These are phyloP conservation scores for Talaromyces sp. DNA, from an alignment of 2,329 filamentous ascomycete species.

Conservation along the genomic window DNA sequence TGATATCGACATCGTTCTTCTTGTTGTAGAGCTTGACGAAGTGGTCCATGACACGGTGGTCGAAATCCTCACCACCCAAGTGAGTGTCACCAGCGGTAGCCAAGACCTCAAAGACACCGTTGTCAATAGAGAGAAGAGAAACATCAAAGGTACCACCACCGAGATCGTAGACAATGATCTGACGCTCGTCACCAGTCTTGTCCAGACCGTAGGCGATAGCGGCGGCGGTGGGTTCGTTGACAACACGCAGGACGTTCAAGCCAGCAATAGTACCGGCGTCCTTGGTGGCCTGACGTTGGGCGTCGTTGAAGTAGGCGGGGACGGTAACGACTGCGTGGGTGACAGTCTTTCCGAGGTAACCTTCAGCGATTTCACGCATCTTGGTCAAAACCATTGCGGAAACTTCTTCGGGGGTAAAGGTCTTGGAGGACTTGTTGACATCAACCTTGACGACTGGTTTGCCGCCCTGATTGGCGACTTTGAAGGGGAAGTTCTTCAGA, in stretches of 20 bases:
- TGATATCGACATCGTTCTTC: slow-evolving; percentile 88
- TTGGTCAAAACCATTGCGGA: slow-evolving; percentile 65
- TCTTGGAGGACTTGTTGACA: slow-evolving; percentile 57
- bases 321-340: slow-evolving; percentile 78
- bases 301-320: slow-evolving; percentile 97
- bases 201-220: slow-evolving; percentile 92
- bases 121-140: slow-evolving; percentile 84
- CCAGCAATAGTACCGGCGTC: slow-evolving; percentile 89
- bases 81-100: slow-evolving; percentile 96
- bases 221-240: slow-evolving; percentile 94
- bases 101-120: slow-evolving; percentile 91
- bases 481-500: slow-evolving; percentile 98
- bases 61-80: slow-evolving; percentile 97
- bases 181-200: slow-evolving; percentile 77
- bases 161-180: slow-evolving; percentile 91
- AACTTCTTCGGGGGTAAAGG: slow-evolving; percentile 64
- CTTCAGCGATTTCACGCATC: slow-evolving; percentile 66
- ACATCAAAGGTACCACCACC: slow-evolving; percentile 95
- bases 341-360: slow-evolving; percentile 59
- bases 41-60: slow-evolving; percentile 94
- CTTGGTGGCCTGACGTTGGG: slow-evolving; percentile 95
- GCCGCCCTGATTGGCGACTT: slow-evolving; percentile 81
- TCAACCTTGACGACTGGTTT: slow-evolving; percentile 79
- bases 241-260: slow-evolving; percentile 90
- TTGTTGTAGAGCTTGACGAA: slow-evolving; percentile 99